Conservation (phyloP, 805 yeast species). For the Candida montana region DNA sequence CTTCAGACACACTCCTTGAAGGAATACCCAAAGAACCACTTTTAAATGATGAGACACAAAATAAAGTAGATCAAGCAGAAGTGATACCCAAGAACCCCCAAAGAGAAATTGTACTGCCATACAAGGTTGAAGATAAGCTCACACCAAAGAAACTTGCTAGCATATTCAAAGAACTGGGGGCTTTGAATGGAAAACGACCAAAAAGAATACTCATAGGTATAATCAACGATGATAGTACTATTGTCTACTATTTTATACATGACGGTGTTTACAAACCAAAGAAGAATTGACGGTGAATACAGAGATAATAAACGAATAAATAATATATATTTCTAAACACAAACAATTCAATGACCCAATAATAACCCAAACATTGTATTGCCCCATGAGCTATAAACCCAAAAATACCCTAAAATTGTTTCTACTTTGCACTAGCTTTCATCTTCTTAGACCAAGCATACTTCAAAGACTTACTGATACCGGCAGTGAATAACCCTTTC, state of each 20-base stretch:
- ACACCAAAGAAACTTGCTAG: constrained; percentile 34
- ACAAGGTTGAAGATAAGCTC: constrained; percentile 25
- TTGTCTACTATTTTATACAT: constrained; percentile 63
- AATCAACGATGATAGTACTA: constrained; percentile 60
- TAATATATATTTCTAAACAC: not conserved
- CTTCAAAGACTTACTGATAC: constrained; percentile 58
- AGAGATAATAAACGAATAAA: no score
- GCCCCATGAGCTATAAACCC: not conserved
- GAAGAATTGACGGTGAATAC: constrained; percentile 37
- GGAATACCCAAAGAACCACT: constrained; percentile 23
- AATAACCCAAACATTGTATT: no score
- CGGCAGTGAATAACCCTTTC: constrained; percentile 88
- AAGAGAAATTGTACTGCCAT: constrained; percentile 33
- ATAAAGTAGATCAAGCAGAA: not conserved
- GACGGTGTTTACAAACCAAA: constrained; percentile 64
- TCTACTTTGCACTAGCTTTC: constrained; percentile 28
- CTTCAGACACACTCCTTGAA: constrained; percentile 7
- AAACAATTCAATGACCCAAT: not conserved
- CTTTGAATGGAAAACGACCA: constrained; percentile 26
- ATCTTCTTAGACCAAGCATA: constrained; percentile 71
- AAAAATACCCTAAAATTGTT: no score
- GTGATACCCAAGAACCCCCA: constrained; percentile 6
- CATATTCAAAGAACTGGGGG: constrained; percentile 32
- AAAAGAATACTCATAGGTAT: constrained; percentile 48
- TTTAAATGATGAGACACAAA: constrained; percentile 12